These are phyloP conservation scores for Adansonia grandidieri DNA, from an alignment of 441 rosid genomes.

Conservation along the genomic window DNA sequence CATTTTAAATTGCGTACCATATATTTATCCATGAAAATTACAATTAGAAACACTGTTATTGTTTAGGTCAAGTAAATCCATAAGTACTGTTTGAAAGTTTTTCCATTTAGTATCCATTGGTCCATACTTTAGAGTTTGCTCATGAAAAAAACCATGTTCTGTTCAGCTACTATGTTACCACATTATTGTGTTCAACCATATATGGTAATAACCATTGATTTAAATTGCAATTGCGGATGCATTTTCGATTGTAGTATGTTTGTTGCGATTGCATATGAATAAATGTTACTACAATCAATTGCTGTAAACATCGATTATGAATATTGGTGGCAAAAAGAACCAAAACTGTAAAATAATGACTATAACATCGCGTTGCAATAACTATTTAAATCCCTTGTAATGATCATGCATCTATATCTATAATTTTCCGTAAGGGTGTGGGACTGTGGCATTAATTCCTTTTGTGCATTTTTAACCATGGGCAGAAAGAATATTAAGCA, in stretches of 20 bases:
- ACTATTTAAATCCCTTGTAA: too few species aligned
- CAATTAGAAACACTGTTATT: background rate
- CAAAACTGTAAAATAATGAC: too few species aligned
- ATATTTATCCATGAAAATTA: background rate
- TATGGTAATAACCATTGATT: background rate
- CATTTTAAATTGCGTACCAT: slow-evolving; percentile 18
- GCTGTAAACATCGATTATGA: too few species aligned
- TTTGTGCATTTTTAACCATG: slow-evolving; percentile 35
- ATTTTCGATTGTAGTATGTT: too few species aligned
- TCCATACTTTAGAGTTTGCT: background rate
- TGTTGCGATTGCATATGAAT: too few species aligned
- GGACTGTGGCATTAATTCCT: background rate
- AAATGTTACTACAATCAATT: too few species aligned
- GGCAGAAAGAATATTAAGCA: slow-evolving; percentile 49
- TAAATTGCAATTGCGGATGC: too few species aligned
- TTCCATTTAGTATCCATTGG: background rate
- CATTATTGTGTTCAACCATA: background rate
- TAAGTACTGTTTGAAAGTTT: background rate
- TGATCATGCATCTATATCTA: background rate
- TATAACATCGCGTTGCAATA: too few species aligned
- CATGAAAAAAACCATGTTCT: background rate
- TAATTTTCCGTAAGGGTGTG: background rate
- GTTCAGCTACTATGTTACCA: slow-evolving; percentile 2
- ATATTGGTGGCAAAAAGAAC: too few species aligned
- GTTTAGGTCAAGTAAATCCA: background rate